phyloP scores from a whole-genome alignment of 768 basidiomycete genomes.

The Lactifluus rugatus region DNA sequence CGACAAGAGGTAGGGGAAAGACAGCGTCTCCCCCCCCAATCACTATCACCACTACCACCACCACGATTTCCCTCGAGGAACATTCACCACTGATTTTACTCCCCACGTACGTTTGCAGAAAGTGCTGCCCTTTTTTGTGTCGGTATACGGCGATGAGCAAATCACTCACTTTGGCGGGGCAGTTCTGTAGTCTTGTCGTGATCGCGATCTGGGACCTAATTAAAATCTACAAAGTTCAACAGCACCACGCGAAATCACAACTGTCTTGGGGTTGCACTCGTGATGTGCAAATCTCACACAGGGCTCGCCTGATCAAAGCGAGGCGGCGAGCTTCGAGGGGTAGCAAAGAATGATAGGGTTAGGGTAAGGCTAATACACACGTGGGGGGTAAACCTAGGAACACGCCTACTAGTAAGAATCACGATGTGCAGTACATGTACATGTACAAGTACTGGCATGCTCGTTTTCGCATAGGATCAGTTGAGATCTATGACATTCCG shows the following conservation, averaged over 20 bases:
- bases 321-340: background rate
- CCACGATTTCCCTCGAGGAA: no score
- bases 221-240: no score
- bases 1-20: no score
- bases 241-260: background rate
- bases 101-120: background rate
- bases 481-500: no score
- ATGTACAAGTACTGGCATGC: no score
- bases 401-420: no score
- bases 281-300: background rate
- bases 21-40: no score
- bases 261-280: background rate
- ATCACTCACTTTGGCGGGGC: background rate
- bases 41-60: no score
- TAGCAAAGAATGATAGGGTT: background rate
- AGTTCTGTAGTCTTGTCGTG: background rate
- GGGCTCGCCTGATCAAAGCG: background rate
- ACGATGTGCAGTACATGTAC: no score
- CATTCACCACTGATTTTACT: background rate
- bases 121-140: no score
- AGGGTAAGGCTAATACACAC: background rate
- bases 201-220: background rate
- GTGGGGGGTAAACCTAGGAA: no score
- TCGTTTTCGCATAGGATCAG: no score
- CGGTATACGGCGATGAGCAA: background rate